These are phyloP conservation scores for Ailanthus altissimus DNA, from an alignment of 345 rosid species.

Conservation along the genomic window DNA sequence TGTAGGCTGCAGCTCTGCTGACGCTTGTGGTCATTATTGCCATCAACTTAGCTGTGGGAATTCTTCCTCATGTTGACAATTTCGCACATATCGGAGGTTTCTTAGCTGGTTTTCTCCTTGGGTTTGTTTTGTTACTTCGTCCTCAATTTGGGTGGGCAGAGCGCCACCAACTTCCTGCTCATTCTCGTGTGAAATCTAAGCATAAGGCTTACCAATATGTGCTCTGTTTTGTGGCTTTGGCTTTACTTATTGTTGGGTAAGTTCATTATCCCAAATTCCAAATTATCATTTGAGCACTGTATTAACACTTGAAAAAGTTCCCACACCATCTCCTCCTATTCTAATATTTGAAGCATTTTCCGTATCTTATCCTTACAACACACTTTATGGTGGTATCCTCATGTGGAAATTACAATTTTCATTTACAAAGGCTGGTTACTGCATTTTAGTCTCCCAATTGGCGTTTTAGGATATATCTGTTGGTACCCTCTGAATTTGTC, in stretches of 20 bases:
- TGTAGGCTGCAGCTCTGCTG: slow-evolving; percentile 67
- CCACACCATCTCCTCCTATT: no score
- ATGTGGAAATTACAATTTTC: background rate
- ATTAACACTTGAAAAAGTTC: no score
- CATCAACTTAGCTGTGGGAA: slow-evolving; percentile 72
- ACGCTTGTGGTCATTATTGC: slow-evolving; percentile 68
- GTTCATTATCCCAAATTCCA: slow-evolving; percentile 10
- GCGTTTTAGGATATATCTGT: background rate
- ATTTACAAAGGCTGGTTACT: background rate
- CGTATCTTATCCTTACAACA: background rate
- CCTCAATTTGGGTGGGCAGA: slow-evolving; percentile 82
- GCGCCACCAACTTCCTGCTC: slow-evolving; percentile 47
- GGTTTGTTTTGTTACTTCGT: slow-evolving; percentile 62
- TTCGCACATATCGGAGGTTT: slow-evolving; percentile 93
- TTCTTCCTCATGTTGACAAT: slow-evolving; percentile 94
- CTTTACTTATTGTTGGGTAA: slow-evolving; percentile 64
- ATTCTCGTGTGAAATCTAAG: slow-evolving; percentile 56
- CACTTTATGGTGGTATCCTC: background rate
- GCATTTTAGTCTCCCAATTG: background rate
- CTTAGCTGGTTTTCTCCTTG: slow-evolving; percentile 68
- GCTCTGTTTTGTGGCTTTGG: slow-evolving; percentile 44
- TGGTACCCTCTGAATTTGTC: background rate
- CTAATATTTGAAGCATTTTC: background rate
- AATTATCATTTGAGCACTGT: background rate
- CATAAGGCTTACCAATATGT: slow-evolving; percentile 76